Evolutionary conservation across 441 rosid genomes (phyloP), one percentile per base, ranked within the genome.

Genomic region (Erodium moschatum): DNA sequence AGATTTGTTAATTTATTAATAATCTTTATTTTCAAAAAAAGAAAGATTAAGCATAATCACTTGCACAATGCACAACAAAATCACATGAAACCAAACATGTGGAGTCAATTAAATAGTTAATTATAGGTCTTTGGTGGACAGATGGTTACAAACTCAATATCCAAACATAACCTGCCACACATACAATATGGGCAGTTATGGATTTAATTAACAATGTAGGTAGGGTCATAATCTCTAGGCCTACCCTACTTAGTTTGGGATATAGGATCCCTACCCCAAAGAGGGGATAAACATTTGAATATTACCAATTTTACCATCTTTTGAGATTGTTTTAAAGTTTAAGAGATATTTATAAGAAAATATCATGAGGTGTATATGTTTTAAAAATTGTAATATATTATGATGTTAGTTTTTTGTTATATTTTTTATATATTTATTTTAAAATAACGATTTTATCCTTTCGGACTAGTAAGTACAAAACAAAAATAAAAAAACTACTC

Each of bases 111-210:
- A 48, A 48, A 48, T 48, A 48, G 54, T 46, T 8, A 46, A 9
- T 8, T 35, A 9, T 46, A 48, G 16, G 18, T 13, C 56, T 48
- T 48, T 50, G 19, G 5, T 50, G 58, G 19, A n/a, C 58, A 50
- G 58, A 50, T 50, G 58, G 19, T 50, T 50, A 13, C 58, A 50
- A 50, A 15, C 19, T 50, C 7, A 50, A 50, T 50, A 50, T 13
- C 58, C 58, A 50, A 50, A 33, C 58, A 50, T 50, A 50, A 50
- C 58, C n/a, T 50, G 58, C 58, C 7, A 3, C 58, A n/a, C 58
- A 50, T 50, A 50, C 58, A 2, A 50, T n/a, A 33, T 50, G 19
- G 58, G 13, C 58, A 3, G 5, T n/a, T 50, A 6, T n/a, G 58
- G 58, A 15, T n/a, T n/a, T 50, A 50, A n/a, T 50, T n/a, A 50